Conservation (phyloP, 306 rosid species). For the Sindora glabra region DNA sequence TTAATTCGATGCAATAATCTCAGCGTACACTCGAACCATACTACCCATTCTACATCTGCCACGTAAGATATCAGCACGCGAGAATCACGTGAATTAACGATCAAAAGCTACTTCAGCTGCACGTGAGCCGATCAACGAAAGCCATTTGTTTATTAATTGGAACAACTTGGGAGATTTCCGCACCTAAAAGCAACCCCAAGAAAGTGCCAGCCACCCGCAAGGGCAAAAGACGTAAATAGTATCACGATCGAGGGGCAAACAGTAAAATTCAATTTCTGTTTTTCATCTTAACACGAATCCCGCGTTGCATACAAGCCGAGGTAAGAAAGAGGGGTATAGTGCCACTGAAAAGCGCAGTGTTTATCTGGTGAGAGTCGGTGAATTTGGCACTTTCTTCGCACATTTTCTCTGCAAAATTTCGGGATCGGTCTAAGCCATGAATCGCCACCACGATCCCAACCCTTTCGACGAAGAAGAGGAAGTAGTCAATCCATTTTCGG, state of each 20-base stretch:
- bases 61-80: too few relatives aligned
- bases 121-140: too few relatives aligned
- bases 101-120: too few relatives aligned
- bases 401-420: constrained; percentile 22
- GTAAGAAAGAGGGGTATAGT: background rate
- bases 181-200: background rate
- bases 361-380: background rate
- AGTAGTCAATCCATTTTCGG: constrained; percentile 86
- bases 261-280: background rate
- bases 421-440: constrained; percentile 76
- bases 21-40: too few relatives aligned
- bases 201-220: background rate
- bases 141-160: too few relatives aligned
- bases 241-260: background rate
- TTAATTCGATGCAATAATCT: too few relatives aligned
- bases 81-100: too few relatives aligned
- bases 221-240: constrained; percentile 10
- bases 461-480: constrained; percentile 81
- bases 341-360: too few relatives aligned
- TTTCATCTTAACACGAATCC: constrained; percentile 23
- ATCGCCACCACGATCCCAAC: constrained; percentile 84
- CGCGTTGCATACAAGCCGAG: constrained; percentile 37
- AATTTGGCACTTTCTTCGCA: constrained; percentile 13
- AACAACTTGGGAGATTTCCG: too few relatives aligned
- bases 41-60: too few relatives aligned